Evolutionary conservation across 495 filamentous ascomycete species (phyloP).

Genomic region (Alectoria sarmentosa): DNA sequence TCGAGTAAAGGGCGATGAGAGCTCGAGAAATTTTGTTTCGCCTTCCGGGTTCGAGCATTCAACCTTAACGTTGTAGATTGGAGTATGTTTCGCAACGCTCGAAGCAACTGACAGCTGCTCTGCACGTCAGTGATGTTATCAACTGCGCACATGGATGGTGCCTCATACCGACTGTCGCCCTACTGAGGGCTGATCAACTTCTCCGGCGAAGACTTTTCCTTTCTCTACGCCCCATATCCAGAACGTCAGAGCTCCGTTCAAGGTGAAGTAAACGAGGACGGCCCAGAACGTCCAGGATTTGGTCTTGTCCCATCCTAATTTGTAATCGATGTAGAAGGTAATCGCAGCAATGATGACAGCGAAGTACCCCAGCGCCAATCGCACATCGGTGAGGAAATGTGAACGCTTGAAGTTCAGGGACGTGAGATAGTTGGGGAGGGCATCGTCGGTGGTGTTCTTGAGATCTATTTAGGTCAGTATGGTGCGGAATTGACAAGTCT

Average conservation of each 20-base stretch:
- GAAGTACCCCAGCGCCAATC: conserved; percentile 72
- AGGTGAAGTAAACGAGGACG: conserved; percentile 67
- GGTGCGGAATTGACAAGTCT: not conserved
- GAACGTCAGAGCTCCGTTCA: conserved; percentile 72
- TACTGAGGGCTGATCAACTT: conserved; percentile 49
- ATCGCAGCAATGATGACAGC: conserved; percentile 72
- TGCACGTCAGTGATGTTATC: conserved; percentile 6
- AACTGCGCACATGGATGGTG: not conserved
- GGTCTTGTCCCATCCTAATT: conserved; percentile 77
- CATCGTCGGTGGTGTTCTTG: conserved; percentile 94
- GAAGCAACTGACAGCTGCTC: conserved; percentile 59
- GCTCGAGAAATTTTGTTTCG: conserved; percentile 34
- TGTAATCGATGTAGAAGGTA: conserved; percentile 87
- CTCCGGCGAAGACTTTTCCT: conserved; percentile 72
- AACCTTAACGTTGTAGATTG: conserved; percentile 68
- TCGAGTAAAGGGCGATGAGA: conserved; percentile 64
- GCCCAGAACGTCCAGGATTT: conserved; percentile 62
- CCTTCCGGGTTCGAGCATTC: conserved; percentile 31
- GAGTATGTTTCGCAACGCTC: conserved; percentile 65
- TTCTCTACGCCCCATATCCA: conserved; percentile 87
- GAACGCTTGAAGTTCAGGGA: conserved; percentile 74
- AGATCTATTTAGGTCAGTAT: conserved; percentile 55
- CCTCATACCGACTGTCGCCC: conserved; percentile 18
- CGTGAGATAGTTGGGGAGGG: conserved; percentile 84
- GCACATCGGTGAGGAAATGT: conserved; percentile 72